Evolutionary conservation across 345 rosid species (phyloP), one percentile per base, ranked within the genome.

Genomic region (Barbarea vulgaris): DNA sequence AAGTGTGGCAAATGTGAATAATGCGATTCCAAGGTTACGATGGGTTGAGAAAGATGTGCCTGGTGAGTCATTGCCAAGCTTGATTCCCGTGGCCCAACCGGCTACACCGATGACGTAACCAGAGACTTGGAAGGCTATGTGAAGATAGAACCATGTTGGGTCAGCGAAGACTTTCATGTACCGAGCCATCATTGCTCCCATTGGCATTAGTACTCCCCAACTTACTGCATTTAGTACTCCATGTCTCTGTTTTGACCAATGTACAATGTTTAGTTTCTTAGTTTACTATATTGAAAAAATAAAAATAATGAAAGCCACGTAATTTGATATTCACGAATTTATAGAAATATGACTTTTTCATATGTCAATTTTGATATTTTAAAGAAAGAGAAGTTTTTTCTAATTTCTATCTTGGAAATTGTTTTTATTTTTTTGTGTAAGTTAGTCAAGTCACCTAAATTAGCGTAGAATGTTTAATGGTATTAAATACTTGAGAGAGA

Each of bases 81-180:
- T 84, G 55, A 88, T 69, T 37, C 98, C 97, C 0, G 98, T 94
- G 7, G 81, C 93, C 90, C 90, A 94, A 1, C 98, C 98, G 2
- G 93, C 86, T 6, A 92, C 88, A 1, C 98, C 98, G 13, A 94
- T 75, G 0, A 57, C 66, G 30, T 91, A 94, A 62, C 89, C 98
- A 0, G 93, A 90, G 51, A 83, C 64, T 80, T 94, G 98, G 79
- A 88, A 85, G 11, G 81, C 85, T 0, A 77, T 80, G 63, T 94
- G 98, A 9, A 94, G 87, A 70, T 90, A 91, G 75, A 91, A 94
- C 98, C 98, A 94, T 0, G 96, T 87, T 7, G 98, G 96, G 25
- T 85, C 85, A 7, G 92, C 86, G 87, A 88, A 94, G 83, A 91
- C 95, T 79, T 84, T 94, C 69, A 91, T 69, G 83, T 94, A 90